Evolutionary conservation across 805 yeast genomes (phyloP), one percentile per base, ranked within the genome.

Genomic region (Zygosaccharomyces bailii): DNA sequence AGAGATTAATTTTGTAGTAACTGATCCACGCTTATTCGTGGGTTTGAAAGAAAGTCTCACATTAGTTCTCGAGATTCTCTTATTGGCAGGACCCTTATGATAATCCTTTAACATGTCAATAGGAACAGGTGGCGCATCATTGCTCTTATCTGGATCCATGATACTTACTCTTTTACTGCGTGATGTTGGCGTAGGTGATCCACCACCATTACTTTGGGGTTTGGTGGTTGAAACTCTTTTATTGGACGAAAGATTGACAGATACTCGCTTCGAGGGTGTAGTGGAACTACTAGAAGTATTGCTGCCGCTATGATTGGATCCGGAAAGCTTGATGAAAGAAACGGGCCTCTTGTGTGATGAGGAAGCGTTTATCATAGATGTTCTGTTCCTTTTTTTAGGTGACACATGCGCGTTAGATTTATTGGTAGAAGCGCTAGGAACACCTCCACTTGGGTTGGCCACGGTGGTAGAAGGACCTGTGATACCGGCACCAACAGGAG

Each of bases 1-100:
- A 1, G 88, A 76, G 47, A 84, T 73, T 49, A 84, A 62, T 56
- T 81, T 84, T 33, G 86, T 71, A 0, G 91, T 84, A 34, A 84
- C 79, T 0, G 90, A 83, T 49, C 82, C 82, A 55, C 90, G 74
- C 57, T 83, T 78, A 48, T 70, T 67, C 29, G 57, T 66, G 31
- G 66, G 69, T 45, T 67, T 48, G 55, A 68, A 56, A 1, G 76
- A 71, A 40, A 61, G 58, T 50, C 76, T 65, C 43, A 62, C 58
- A 33, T 58, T 55, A 23, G 61, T 50, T 47, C 66, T 62, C 16
- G 61, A 53, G 2, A 50, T 34, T 29, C 57, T 54, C 45, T 61
- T 52, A 25, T 45, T 44, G 37, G 30, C 43, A 29, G 45, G 24
- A 8, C 31, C 39, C 3, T 37, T 40, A 20, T 47, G 50, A 40